These are phyloP conservation scores for Chaetomium olivaceum DNA, from an alignment of 2,329 filamentous ascomycete genomes.

Conservation along the genomic window DNA sequence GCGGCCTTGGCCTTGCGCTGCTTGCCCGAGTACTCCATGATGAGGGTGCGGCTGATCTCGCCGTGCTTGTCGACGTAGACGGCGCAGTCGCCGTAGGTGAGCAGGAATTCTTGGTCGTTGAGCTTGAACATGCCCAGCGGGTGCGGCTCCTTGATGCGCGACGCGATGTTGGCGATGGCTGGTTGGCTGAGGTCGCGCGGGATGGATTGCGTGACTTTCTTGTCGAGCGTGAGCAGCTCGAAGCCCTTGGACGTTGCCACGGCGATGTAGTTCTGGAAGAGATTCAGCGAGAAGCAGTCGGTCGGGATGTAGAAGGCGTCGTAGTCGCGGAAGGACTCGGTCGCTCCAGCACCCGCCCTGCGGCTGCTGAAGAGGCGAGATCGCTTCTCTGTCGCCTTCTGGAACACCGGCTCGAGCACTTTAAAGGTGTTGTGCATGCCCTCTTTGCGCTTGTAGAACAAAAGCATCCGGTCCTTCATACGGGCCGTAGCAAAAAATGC, in stretches of 20 bases:
- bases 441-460: slow-evolving; percentile 97
- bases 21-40: slow-evolving; percentile 98
- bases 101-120: slow-evolving; percentile 86
- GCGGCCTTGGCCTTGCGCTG: slow-evolving; percentile 75
- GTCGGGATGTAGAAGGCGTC: slow-evolving; percentile 98
- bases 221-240: slow-evolving; percentile 94
- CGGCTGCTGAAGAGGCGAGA: slow-evolving; percentile 65
- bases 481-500: slow-evolving; percentile 94
- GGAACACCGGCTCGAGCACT: slow-evolving; percentile 91
- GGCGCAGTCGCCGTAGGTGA: slow-evolving; percentile 93
- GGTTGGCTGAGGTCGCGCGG: slow-evolving; percentile 75
- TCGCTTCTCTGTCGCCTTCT: slow-evolving; percentile 85
- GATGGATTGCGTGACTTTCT: slow-evolving; percentile 92
- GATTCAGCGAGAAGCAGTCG: slow-evolving; percentile 91
- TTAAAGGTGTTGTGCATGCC: slow-evolving; percentile 92
- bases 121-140: slow-evolving; percentile 96
- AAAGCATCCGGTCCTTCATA: slow-evolving; percentile 93
- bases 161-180: slow-evolving; percentile 80
- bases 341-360: slow-evolving; percentile 64
- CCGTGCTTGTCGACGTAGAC: slow-evolving; percentile 99
- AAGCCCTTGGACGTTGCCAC: slow-evolving; percentile 90
- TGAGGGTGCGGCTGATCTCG: slow-evolving; percentile 87
- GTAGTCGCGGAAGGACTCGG: slow-evolving; percentile 96
- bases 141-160: slow-evolving; percentile 76
- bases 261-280: slow-evolving; percentile 92